Base-by-base conservation (phyloP, 2,329 filamentous ascomycete genomes). In the Fusarium mangiferae region DNA sequence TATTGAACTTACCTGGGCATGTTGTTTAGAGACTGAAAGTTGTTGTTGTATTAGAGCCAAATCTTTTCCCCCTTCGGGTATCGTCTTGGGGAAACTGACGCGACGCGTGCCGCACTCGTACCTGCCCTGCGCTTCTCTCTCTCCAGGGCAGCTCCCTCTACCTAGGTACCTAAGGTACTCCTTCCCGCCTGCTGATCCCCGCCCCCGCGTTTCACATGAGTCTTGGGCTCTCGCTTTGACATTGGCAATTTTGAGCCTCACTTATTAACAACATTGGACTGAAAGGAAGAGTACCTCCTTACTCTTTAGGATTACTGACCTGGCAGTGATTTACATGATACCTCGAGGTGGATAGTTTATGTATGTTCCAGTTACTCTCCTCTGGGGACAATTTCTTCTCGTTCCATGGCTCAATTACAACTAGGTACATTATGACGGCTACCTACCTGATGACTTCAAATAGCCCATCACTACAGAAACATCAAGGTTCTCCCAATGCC, bases 1-100 rank as follows among this genome's bases (percentile, higher is more conserved):
- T 28, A 20, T n/a, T 52, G 24, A 36, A 70, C 12, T 20, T 72
- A 76, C 74, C 77, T 78, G 51, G 77, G 77, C 77, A 78, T 78
- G 48, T 78, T 77, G 59, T 62, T 67, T 49, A 52, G 26, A 39
- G 30, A 42, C 46, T 61, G 57, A 54, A 70, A 58, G 61, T 63
- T 70, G 72, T 73, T 75, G 68, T 70, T 66, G 75, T 46, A 55
- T 74, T 46, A 55, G 36, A 42, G 35, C 60, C 39, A 55, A 60
- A 44, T 75, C 45, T 51, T 74, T 67, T 72, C 56, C 42, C 52
- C 45, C 28, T 33, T 42, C 44, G 64, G 56, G 65, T 44, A 60
- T 59, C 66, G 51, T 66, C 57, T 71, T 71, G 55, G 49, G 39
- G 68, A 57, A 64, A 54, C 38, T 45, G 62, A 75, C 72, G 72